Percentiles rank a stretch among this genome's conserved stretches.
phyloP scores from a whole-genome alignment of 805 yeast genomes.

The Lipomyces mesembrius region DNA sequence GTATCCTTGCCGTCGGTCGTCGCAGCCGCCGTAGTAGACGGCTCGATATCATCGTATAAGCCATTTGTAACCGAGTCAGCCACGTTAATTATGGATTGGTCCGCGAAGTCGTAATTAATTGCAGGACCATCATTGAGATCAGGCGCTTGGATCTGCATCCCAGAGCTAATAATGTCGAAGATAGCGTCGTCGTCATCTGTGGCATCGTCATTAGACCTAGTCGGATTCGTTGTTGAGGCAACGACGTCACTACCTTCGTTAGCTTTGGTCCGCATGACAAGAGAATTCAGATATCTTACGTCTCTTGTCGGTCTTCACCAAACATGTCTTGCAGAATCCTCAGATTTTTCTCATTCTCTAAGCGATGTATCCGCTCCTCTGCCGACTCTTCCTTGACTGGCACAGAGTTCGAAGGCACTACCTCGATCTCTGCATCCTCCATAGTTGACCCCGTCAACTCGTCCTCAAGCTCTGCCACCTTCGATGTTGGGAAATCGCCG shows the following conservation, averaged over 20 bases:
- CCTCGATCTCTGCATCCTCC: slow-evolving; percentile 15
- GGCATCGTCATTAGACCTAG: slow-evolving; percentile 44
- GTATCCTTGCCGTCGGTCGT: neutral
- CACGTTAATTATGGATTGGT: neutral
- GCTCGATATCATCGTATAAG: slow-evolving; percentile 3
- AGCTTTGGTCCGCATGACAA: neutral
- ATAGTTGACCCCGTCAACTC: slow-evolving; percentile 11
- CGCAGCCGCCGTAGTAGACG: neutral
- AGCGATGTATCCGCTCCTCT: slow-evolving; percentile 20
- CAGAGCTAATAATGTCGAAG: slow-evolving; percentile 11
- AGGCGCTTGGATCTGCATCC: slow-evolving; percentile 1
- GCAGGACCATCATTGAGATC: neutral
- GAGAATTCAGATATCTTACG: neutral
- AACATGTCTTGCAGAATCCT: slow-evolving; percentile 26
- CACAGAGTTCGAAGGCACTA: slow-evolving; percentile 2
- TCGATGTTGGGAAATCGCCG: slow-evolving; percentile 19
- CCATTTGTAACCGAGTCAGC: slow-evolving; percentile 4
- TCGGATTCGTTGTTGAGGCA: neutral
- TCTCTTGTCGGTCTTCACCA: slow-evolving; percentile 6
- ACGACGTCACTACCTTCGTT: neutral
- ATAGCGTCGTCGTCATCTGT: slow-evolving; percentile 38
- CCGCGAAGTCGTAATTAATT: neutral
- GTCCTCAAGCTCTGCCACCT: slow-evolving; percentile 13
- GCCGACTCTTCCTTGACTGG: slow-evolving; percentile 13
- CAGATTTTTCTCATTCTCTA: slow-evolving; percentile 24